phyloP scores from a whole-genome alignment of 2,329 filamentous ascomycete species.

The Pyrenophora graminea region DNA sequence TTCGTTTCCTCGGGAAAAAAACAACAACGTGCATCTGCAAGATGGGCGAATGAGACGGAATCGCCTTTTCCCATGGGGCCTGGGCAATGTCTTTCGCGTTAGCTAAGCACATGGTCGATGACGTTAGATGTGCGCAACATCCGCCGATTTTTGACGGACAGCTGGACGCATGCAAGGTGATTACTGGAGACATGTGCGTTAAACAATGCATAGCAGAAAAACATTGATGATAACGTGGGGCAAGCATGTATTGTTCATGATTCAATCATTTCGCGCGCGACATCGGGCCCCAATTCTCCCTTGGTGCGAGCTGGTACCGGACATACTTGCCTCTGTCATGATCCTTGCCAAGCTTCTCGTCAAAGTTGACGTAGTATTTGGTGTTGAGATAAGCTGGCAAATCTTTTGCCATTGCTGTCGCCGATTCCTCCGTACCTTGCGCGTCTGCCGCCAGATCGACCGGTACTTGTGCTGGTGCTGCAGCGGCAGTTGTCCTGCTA shows the following conservation, averaged over 20 bases:
- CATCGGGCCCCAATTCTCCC: constrained; percentile 93
- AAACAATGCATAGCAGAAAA: not conserved
- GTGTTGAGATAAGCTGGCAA: constrained; percentile 31
- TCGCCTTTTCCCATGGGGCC: not conserved
- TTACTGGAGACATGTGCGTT: not conserved
- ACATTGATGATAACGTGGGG: not conserved
- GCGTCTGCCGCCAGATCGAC: constrained; percentile 4
- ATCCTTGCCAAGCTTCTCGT: constrained; percentile 76
- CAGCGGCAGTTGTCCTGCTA: constrained; percentile 4
- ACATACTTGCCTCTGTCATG: constrained; percentile 69
- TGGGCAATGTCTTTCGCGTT: not conserved
- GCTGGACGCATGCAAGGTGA: constrained; percentile 1
- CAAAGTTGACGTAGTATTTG: constrained; percentile 71
- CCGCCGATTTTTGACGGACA: constrained; percentile 2
- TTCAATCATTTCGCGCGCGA: constrained; percentile 50
- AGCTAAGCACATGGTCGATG: constrained; percentile 6
- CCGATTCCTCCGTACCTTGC: constrained; percentile 6
- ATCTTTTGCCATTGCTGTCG: constrained; percentile 1
- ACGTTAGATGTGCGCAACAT: constrained; percentile 6
- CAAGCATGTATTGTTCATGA: constrained; percentile 2
- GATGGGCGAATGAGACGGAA: not conserved
- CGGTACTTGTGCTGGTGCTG: constrained; percentile 5
- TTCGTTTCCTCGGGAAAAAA: not conserved
- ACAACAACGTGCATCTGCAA: constrained; percentile 1
- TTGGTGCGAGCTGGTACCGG: constrained; percentile 87